phyloP scores from a whole-genome alignment of 2,329 filamentous ascomycete species.

The Chrysosporium queenslandicum region DNA sequence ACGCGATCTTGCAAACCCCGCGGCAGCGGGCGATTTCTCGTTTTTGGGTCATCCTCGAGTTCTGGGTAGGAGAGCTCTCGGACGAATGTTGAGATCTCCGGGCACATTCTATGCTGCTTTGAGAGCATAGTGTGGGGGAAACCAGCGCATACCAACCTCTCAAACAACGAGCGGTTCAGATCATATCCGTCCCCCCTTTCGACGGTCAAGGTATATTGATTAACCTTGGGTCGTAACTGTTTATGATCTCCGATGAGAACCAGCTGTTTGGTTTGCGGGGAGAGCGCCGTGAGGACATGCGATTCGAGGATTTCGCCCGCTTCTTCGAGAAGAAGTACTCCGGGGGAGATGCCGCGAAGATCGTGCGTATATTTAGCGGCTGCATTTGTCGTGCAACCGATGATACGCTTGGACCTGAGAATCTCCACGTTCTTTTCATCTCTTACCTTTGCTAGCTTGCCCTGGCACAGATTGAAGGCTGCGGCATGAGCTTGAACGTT shows the following conservation, averaged over 20 bases:
- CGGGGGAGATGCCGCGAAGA: constrained; percentile 47
- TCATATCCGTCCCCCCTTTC: constrained; percentile 42
- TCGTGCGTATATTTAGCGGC: constrained; percentile 52
- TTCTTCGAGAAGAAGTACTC: constrained; percentile 59
- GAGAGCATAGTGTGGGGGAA: constrained; percentile 40
- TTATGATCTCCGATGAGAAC: constrained; percentile 65
- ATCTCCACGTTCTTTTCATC: too few species aligned
- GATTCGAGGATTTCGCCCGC: constrained; percentile 63
- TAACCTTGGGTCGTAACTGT: constrained; percentile 59
- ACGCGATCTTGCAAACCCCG: constrained; percentile 52
- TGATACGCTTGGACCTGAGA: constrained; percentile 49
- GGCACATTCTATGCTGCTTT: constrained; percentile 57
- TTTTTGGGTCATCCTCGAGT: constrained; percentile 44
- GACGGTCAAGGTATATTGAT: constrained; percentile 50
- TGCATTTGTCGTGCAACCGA: constrained; percentile 61
- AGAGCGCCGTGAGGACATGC: constrained; percentile 54
- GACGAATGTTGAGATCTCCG: constrained; percentile 51
- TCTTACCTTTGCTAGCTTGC: too few species aligned
- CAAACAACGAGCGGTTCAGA: constrained; percentile 58
- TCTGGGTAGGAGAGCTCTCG: constrained; percentile 48
- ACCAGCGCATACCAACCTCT: constrained; percentile 25
- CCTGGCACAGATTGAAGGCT: too few species aligned
- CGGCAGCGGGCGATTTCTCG: constrained; percentile 39
- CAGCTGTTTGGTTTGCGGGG: constrained; percentile 48
- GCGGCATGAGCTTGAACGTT: too few species aligned